These are phyloP conservation scores for Schoenoplectus triqueter DNA, from an alignment of 202 grass and related monocot genomes.

Conservation along the genomic window DNA sequence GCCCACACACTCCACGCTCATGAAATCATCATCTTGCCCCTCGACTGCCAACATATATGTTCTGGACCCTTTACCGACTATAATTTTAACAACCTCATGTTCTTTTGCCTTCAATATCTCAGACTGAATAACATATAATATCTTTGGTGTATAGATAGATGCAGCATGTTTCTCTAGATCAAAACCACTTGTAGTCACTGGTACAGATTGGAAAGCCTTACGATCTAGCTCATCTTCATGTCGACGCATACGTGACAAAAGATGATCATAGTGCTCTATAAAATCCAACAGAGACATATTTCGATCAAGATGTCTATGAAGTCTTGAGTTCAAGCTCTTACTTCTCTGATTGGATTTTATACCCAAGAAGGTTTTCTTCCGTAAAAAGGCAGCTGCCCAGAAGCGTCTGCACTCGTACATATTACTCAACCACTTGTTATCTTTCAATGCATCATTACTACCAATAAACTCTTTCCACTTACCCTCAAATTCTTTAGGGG, in stretches of 20 bases:
- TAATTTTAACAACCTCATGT: conserved; percentile 35
- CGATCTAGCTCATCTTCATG: conserved; percentile 21
- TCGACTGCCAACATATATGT: conserved; percentile 2
- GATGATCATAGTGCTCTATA: conserved; percentile 36
- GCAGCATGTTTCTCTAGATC: conserved; percentile 43
- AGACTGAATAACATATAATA: conserved; percentile 43
- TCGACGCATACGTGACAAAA: neutral
- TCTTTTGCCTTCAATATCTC: conserved; percentile 38
- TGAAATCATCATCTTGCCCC: neutral
- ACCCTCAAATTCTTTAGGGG: conserved; percentile 29
- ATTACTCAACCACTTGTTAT: conserved; percentile 32
- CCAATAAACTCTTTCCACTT: conserved; percentile 36
- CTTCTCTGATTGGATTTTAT: conserved; percentile 30
- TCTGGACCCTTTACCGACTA: conserved; percentile 1
- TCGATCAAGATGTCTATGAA: conserved; percentile 30
- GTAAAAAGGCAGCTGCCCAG: conserved; percentile 20
- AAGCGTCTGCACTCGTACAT: conserved; percentile 36
- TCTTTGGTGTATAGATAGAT: conserved; percentile 49
- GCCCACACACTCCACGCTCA: conserved; percentile 27
- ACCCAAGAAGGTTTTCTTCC: conserved; percentile 27
- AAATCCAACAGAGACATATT: conserved; percentile 46
- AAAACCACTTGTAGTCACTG: conserved; percentile 43
- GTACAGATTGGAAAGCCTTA: conserved; percentile 14
- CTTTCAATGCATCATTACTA: neutral
- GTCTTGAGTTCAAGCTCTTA: conserved; percentile 1